A percentile compares a stretch with the other conserved stretches of the same genome.
Conservation (phyloP, 441 rosid species). For the Populus hybrid region DNA sequence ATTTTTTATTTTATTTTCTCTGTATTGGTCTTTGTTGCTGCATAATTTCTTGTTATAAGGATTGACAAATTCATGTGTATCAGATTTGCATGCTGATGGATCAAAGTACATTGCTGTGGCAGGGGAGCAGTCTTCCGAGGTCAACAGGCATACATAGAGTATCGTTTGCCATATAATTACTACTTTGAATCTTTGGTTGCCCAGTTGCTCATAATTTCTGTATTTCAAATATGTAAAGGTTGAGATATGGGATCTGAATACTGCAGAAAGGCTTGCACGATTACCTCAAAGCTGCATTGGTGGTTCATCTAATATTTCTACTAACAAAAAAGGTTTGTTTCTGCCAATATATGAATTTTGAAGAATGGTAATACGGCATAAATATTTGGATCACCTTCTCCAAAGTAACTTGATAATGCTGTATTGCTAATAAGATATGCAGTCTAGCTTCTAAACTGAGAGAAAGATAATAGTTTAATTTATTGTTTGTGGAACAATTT, state of each 20-base stretch:
- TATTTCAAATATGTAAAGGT: constrained; percentile 42
- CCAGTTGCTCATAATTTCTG: constrained; percentile 21
- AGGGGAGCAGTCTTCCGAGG: constrained; percentile 78
- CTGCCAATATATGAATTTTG: constrained; percentile 5
- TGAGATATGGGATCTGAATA: constrained; percentile 83
- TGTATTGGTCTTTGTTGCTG: background rate
- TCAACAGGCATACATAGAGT: constrained; percentile 20
- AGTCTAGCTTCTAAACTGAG: background rate
- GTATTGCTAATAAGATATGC: background rate
- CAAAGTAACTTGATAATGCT: background rate
- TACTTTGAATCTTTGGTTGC: constrained; percentile 13
- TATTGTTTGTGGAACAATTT: background rate
- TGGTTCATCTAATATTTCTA: constrained; percentile 36
- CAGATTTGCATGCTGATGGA: constrained; percentile 42
- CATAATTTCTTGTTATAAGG: constrained; percentile 3
- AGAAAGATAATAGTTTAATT: background rate
- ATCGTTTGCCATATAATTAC: constrained; percentile 7
- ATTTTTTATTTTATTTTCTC: background rate
- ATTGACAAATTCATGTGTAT: constrained; percentile 24
- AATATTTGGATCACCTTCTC: constrained; percentile 1
- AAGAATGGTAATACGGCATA: background rate
- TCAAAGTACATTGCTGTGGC: constrained; percentile 61
- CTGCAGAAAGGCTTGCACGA: constrained; percentile 40
- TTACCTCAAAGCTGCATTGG: constrained; percentile 44
- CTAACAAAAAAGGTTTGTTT: constrained; percentile 53